phyloP scores from a whole-genome alignment of 192 early-diverging fungal genomes.

The Backusella parvicylindrica region DNA sequence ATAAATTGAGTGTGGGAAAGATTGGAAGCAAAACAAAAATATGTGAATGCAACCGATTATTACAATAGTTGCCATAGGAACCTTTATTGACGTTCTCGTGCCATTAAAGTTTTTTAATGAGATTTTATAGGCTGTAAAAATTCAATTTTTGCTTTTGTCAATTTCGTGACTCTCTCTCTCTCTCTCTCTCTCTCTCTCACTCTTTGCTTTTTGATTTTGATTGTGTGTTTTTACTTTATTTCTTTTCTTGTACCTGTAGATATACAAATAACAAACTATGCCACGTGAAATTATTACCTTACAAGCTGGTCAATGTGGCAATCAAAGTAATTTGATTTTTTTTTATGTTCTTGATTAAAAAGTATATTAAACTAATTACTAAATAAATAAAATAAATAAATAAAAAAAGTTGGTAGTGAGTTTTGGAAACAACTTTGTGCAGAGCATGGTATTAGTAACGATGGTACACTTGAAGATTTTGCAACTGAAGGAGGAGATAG shows the following conservation, averaged over 20 bases:
- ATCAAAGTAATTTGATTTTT: constrained; percentile 69
- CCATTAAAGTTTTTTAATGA: too few species aligned
- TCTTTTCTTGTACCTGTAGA: not conserved
- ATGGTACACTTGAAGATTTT: constrained; percentile 90
- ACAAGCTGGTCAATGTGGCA: constrained; percentile 96
- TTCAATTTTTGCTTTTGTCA: too few species aligned
- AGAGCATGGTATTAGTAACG: constrained; percentile 94
- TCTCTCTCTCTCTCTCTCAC: not conserved
- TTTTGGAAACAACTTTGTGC: constrained; percentile 93
- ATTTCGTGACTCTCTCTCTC: too few species aligned
- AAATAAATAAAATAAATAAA: not conserved
- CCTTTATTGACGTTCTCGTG: too few species aligned
- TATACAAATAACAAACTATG: constrained; percentile 37
- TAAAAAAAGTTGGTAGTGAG: constrained; percentile 80
- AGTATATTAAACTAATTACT: too few species aligned
- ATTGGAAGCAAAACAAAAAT: not conserved
- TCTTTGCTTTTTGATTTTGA: not conserved
- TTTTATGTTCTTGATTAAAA: not conserved
- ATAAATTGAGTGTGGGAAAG: not conserved
- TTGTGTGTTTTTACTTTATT: not conserved
- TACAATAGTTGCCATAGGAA: too few species aligned
- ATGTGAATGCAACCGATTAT: too few species aligned
- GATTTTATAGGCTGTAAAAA: too few species aligned
- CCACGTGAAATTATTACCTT: constrained; percentile 95
- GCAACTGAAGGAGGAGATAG: constrained; percentile 86